phyloP scores from a whole-genome alignment of 75 land plant genomes.

The Ceratopteris richardii region DNA sequence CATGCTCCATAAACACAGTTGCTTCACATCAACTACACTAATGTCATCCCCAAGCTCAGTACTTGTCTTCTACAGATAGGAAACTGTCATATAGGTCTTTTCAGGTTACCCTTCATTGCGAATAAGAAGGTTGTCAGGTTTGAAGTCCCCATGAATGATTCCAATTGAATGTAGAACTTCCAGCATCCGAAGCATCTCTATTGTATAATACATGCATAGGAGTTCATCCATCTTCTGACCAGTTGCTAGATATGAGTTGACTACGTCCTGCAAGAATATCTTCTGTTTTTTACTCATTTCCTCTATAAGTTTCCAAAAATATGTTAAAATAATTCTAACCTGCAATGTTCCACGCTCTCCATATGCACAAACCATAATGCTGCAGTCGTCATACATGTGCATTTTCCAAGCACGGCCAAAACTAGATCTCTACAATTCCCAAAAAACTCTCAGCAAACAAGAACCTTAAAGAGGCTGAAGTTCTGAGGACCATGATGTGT shows the following conservation, averaged over 20 bases:
- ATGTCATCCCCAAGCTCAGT: no score
- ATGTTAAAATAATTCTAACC: slow-evolving; percentile 30
- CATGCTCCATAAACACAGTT: no score
- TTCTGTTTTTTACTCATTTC: no score
- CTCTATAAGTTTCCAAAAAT: no score
- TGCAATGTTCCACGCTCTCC: slow-evolving; percentile 86
- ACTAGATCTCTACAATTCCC: slow-evolving; percentile 51
- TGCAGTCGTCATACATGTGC: slow-evolving; percentile 77
- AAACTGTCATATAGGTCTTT: no score
- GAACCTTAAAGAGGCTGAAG: not conserved
- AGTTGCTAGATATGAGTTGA: slow-evolving; percentile 59
- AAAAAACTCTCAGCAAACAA: not conserved
- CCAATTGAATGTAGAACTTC: slow-evolving; percentile 70
- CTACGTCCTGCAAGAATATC: slow-evolving; percentile 66
- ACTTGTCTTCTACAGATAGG: no score
- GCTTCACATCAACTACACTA: no score
- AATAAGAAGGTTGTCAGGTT: slow-evolving; percentile 95
- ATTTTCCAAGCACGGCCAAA: slow-evolving; percentile 75
- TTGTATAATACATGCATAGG: slow-evolving; percentile 86
- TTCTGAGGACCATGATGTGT: not conserved
- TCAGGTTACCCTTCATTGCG: slow-evolving; percentile 62
- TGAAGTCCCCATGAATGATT: slow-evolving; percentile 94
- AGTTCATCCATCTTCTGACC: slow-evolving; percentile 81
- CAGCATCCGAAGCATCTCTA: slow-evolving; percentile 85
- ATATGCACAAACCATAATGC: slow-evolving; percentile 83